Evolutionary conservation across 2,329 filamentous ascomycete species (phyloP), one percentile per base, ranked within the genome.

Genomic region (Cladophialophora yegresii): DNA sequence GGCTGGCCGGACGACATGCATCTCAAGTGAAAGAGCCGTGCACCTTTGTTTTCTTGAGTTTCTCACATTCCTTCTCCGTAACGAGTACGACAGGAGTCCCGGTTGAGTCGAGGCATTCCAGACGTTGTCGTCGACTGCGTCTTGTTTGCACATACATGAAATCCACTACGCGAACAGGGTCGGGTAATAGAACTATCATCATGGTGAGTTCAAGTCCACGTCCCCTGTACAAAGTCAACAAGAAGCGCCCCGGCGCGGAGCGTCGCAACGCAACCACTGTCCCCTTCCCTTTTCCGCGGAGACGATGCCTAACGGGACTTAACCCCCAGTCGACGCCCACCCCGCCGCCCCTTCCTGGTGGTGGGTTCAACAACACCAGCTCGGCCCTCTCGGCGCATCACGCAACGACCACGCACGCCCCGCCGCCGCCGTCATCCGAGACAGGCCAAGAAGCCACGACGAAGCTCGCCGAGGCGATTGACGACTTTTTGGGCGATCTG

Each of bases 401-500:
- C n/a, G n/a, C 54, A 13, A n/a, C 47, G 16, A 9, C 47, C 7
- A 50, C 47, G 51, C 23, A 54, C 56, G 32, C 45, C 9, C 22
- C 28, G 7, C 13, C n/a, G 49, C 26, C 28, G 45, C 22, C 12
- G 9, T 20, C 22, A 9, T 50, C 55, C n/a, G 53, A 8, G 45
- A 60, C 40, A 49, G 51, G 22, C 40, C 63, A 28, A 66, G 67
- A 68, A 40, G 70, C 70, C 20, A 63, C 70, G 9, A 61, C 67
- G 6, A 67, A 67, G 61, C 66, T 72, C 43, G 61, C 69, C 40
- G 70, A 71, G 45, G 70, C 71, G 2, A 71, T 72, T n/a, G 71
- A 72, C 60, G 70, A 71, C 45, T 72, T 72, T 58, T 63, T 71
- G n/a, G 70, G 69, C 23, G 70, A 72, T 53, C 54, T 72, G 28